phyloP scores from a whole-genome alignment of 352 stramenopile species.

The Phytophthora crassamura region DNA sequence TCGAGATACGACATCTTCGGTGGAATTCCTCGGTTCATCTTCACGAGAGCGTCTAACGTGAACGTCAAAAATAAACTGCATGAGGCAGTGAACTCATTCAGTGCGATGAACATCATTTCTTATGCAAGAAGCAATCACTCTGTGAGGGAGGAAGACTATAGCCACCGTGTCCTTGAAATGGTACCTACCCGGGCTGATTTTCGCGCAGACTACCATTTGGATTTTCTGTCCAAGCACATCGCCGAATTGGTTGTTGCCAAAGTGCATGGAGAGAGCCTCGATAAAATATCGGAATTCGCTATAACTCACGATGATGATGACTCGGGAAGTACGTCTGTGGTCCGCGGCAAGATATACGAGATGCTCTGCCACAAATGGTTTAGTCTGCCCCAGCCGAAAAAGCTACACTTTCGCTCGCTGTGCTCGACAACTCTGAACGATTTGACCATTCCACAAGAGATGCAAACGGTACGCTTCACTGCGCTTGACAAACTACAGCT shows the following conservation, averaged over 20 bases:
- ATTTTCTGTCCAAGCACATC: too few species aligned
- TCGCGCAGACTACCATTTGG: background rate
- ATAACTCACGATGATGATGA: conserved; percentile 18
- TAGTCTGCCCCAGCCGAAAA: background rate
- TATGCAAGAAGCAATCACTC: background rate
- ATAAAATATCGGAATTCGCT: conserved; percentile 16
- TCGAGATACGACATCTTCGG: conserved; percentile 69
- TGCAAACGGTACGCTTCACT: background rate
- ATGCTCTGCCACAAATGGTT: conserved; percentile 26
- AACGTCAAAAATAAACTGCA: background rate
- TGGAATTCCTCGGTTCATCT: conserved; percentile 31
- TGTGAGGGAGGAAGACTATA: background rate
- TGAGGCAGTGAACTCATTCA: background rate
- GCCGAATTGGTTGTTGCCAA: background rate
- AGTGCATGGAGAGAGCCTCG: conserved; percentile 3
- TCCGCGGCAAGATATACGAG: conserved; percentile 22
- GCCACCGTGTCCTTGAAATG: conserved; percentile 7
- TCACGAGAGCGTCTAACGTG: background rate
- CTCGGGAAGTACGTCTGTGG: conserved; percentile 17
- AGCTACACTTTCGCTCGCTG: background rate
- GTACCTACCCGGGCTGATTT: background rate
- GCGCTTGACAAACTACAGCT: background rate
- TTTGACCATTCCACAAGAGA: background rate
- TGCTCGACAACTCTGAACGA: background rate
- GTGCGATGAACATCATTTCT: background rate